Evolutionary conservation across 352 stramenopile species (phyloP).

Genomic region (Phytophthora meadii): DNA sequence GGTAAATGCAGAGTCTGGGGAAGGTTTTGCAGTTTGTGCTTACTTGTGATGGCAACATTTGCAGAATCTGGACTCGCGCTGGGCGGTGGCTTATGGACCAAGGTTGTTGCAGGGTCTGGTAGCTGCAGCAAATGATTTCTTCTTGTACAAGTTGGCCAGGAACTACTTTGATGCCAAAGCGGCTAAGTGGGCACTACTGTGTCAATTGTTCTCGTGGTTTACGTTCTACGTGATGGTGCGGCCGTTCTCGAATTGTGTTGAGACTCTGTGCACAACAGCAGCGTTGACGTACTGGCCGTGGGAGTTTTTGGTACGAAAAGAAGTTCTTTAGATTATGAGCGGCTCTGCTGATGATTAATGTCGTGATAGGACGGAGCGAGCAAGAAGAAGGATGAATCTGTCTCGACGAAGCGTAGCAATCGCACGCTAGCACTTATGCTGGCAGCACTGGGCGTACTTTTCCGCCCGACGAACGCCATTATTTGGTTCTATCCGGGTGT

Average conservation of each 20-base stretch:
- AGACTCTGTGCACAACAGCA: constrained; percentile 80
- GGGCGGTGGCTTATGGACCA: constrained; percentile 81
- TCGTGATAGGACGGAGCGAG: constrained; percentile 27
- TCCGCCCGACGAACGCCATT: constrained; percentile 81
- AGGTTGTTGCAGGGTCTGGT: constrained; percentile 77
- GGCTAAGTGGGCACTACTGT: constrained; percentile 79
- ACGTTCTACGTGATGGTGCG: constrained; percentile 88
- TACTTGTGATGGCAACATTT: not conserved
- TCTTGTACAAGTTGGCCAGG: constrained; percentile 68
- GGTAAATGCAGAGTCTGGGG: not conserved
- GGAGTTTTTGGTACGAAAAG: constrained; percentile 59
- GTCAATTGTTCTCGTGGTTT: constrained; percentile 86
- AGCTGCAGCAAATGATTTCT: constrained; percentile 75
- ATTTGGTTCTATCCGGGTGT: constrained; percentile 80
- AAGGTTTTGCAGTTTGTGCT: constrained; percentile 5
- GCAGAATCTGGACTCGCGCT: constrained; percentile 82
- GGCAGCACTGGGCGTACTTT: constrained; percentile 78
- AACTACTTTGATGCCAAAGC: constrained; percentile 70
- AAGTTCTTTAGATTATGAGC: not conserved
- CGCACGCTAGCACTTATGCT: constrained; percentile 54
- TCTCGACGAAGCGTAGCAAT: constrained; percentile 38
- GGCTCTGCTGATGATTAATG: constrained; percentile 8
- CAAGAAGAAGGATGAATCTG: constrained; percentile 47
- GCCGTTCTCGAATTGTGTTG: constrained; percentile 88
- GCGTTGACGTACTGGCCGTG: constrained; percentile 84